Evolutionary conservation across 352 stramenopile genomes (phyloP).

Genomic region (Aphanomyces euteiches): DNA sequence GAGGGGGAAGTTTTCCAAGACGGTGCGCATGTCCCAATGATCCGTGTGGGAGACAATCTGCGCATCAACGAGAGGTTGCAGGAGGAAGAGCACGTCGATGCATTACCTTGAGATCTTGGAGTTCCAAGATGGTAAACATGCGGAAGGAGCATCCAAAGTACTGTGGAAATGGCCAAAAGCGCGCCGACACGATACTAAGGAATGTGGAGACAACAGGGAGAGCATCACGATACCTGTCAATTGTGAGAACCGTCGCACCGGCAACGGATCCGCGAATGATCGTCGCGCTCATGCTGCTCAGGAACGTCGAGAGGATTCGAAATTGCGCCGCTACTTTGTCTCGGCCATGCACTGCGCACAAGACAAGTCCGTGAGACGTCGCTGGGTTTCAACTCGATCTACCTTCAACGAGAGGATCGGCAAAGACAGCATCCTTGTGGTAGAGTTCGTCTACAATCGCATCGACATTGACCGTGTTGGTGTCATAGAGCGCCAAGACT

Average conservation of each 20-base stretch:
- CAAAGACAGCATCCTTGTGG: slow-evolving; percentile 69
- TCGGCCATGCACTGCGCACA: slow-evolving; percentile 49
- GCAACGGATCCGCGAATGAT: slow-evolving; percentile 81
- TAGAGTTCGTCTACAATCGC: slow-evolving; percentile 78
- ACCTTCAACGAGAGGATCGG: slow-evolving; percentile 59
- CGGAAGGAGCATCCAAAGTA: slow-evolving; percentile 68
- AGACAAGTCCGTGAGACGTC: slow-evolving; percentile 17
- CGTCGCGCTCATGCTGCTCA: slow-evolving; percentile 71
- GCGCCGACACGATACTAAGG: slow-evolving; percentile 47
- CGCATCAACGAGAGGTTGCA: not conserved
- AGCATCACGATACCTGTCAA: slow-evolving; percentile 54
- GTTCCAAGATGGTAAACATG: slow-evolving; percentile 79
- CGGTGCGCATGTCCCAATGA: slow-evolving; percentile 80
- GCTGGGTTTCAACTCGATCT: not conserved
- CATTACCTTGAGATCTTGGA: slow-evolving; percentile 59
- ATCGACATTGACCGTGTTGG: slow-evolving; percentile 46
- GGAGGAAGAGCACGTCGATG: not conserved
- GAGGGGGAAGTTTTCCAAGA: slow-evolving; percentile 72
- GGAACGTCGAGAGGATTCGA: slow-evolving; percentile 67
- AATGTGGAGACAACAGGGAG: not conserved
- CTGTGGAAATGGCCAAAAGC: slow-evolving; percentile 68
- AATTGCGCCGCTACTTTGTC: slow-evolving; percentile 86
- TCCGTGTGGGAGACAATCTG: slow-evolving; percentile 72
- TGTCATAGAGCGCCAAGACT: slow-evolving; percentile 84
- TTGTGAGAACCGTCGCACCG: slow-evolving; percentile 67